Percentiles rank a stretch among this genome's conserved stretches.
These are phyloP conservation scores for Dentipellis fragilis DNA, from an alignment of 768 basidiomycete species.

Conservation along the genomic window DNA sequence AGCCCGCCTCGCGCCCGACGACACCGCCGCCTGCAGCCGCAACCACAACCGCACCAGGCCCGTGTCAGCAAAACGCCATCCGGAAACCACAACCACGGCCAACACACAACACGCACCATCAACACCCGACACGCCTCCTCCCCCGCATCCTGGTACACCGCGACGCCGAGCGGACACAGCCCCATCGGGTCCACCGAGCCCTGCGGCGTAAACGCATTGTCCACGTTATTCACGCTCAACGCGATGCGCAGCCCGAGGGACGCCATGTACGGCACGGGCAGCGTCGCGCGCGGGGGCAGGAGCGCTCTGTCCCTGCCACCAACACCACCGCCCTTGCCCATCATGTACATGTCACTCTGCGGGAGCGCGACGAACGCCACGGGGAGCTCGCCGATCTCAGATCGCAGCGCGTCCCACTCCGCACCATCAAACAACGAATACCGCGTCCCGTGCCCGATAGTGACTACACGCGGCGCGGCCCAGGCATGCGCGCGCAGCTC, in stretches of 20 bases:
- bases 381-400: slow-evolving; percentile 31
- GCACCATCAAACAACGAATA: slow-evolving; percentile 26
- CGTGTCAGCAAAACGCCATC: too few species aligned
- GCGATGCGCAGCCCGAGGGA: slow-evolving; percentile 39
- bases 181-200: slow-evolving; percentile 54
- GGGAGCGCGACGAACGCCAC: slow-evolving; percentile 48
- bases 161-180: slow-evolving; percentile 47
- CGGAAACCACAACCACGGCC: neutral
- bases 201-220: slow-evolving; percentile 63
- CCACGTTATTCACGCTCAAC: slow-evolving; percentile 55
- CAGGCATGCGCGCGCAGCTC: slow-evolving; percentile 22
- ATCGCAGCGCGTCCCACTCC: slow-evolving; percentile 46
- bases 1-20: slow-evolving; percentile 40
- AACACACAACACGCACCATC: slow-evolving; percentile 28
- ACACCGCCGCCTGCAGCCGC: slow-evolving; percentile 37
- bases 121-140: slow-evolving; percentile 34
- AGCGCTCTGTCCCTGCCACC: slow-evolving; percentile 16
- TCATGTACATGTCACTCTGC: slow-evolving; percentile 62
- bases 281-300: slow-evolving; percentile 40
- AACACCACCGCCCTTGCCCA: slow-evolving; percentile 31
- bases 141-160: slow-evolving; percentile 49
- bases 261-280: slow-evolving; percentile 39
- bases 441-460: slow-evolving; percentile 3
- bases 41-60: too few species aligned
- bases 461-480: slow-evolving; percentile 7